Evolutionary conservation across 371 early-diverging fungal genomes (phyloP), one percentile per base, ranked within the genome.

Genomic region (Circinella umbellata): DNA sequence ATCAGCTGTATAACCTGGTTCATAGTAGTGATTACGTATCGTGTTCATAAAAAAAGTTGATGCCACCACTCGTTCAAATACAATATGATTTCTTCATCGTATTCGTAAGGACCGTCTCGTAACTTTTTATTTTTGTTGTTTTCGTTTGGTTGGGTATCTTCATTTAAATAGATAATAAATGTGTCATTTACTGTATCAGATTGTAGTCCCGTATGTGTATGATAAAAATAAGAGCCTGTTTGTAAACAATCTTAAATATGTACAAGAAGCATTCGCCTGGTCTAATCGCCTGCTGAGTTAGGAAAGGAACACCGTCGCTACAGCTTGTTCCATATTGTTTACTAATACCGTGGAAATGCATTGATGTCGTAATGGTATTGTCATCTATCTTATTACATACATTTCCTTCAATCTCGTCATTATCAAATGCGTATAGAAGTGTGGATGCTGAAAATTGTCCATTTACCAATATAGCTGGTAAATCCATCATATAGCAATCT

Each of bases 221-320:
- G 86, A 57, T 82, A 84, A 67, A 81, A 88, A 59, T 73, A 87
- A 17, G 86, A 87, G 13, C 89, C 89, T 1, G 77, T 67, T 69
- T 83, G 20, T 77, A 65, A 36, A 72, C 53, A 9, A 78, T 71
- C 15, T 69, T 69, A 63, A 87, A 87, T 8, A 82, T 74, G 71
- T 88, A 81, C 6, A 81, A 67, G 63, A 76, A 89, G 17, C 74
- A 73, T 63, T 83, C 63, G 8, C 85, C 83, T 1, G 86, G 80
- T 0, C 73, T 73, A 49, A 90, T 87, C 1, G 89, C 83, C 36
- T 79, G 70, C 57, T 89, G 87, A 18, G 85, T 89, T 64, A 85
- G 51, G 27, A 78, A 81, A 1, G 90, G 88, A 0, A 88, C 89
- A 4, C 93, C 93, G 55, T 83, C 83, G 7, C 81, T 60, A 15